Percentiles rank a stretch among this genome's conserved stretches.
phyloP scores from a whole-genome alignment of 176 grass and related monocot species.

The Musa acuminata region DNA sequence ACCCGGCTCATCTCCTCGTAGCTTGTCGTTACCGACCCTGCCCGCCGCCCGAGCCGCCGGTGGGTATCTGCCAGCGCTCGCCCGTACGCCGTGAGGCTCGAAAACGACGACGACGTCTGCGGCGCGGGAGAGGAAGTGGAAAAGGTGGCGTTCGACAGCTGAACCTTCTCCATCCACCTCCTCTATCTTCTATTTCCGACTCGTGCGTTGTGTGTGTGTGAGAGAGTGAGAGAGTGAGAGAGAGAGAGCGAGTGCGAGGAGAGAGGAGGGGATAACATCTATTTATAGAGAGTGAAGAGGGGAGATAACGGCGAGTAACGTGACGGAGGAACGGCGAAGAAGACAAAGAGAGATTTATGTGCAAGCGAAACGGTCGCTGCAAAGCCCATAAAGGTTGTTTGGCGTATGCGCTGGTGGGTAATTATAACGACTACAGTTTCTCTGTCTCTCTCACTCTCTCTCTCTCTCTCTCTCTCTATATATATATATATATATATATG shows the following conservation, averaged over 20 bases:
- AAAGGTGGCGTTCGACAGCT: neutral
- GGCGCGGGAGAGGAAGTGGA: neutral
- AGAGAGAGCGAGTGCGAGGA: neutral
- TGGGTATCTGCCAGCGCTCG: constrained; percentile 51
- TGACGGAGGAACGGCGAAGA: neutral
- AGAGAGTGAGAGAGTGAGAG: neutral
- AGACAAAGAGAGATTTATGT: neutral
- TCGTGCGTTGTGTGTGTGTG: neutral
- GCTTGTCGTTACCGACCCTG: constrained; percentile 62
- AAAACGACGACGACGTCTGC: constrained; percentile 34
- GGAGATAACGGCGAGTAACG: neutral
- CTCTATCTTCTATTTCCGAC: constrained; percentile 24
- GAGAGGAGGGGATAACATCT: neutral
- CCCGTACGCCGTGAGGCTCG: constrained; percentile 49
- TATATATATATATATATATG: too few relatives aligned
- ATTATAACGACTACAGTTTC: too few relatives aligned
- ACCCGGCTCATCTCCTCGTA: constrained; percentile 80
- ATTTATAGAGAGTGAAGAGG: neutral
- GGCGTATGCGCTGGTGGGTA: too few relatives aligned
- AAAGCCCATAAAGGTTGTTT: too few relatives aligned
- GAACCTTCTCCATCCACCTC: neutral
- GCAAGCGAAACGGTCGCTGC: too few relatives aligned
- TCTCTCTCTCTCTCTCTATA: too few relatives aligned
- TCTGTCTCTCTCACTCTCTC: too few relatives aligned
- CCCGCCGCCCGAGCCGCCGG: constrained; percentile 43